Conservation (phyloP, 1,284 basidiomycete species). For the Sporisorium iseilematis-ciliati region DNA sequence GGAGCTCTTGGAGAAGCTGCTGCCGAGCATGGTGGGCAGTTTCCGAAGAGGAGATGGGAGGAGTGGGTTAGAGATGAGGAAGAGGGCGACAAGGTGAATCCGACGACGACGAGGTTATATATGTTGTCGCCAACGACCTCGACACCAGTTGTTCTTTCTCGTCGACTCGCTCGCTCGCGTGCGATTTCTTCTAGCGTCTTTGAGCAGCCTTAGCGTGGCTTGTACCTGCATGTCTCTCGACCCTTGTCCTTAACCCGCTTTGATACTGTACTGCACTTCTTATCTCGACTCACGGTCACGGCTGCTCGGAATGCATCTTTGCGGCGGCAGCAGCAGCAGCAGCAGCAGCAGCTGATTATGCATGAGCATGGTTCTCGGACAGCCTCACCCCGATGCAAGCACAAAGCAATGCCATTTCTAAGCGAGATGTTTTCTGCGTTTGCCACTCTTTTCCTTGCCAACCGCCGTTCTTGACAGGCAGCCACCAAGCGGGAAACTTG, state of each 20-base stretch:
- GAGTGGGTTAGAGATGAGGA: not conserved
- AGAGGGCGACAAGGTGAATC: no score
- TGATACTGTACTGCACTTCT: not conserved
- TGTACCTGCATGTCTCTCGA: constrained; percentile 6
- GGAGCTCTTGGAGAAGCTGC: constrained; percentile 1
- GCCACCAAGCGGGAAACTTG: no score
- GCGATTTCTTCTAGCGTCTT: no score
- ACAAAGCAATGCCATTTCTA: not conserved
- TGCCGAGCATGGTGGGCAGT: constrained; percentile 6
- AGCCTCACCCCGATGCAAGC: constrained; percentile 2
- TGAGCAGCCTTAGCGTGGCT: not conserved
- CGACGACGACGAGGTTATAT: not conserved
- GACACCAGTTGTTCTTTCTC: not conserved
- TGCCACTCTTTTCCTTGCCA: no score
- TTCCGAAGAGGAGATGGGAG: not conserved
- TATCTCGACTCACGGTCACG: not conserved
- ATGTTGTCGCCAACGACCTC: not conserved
- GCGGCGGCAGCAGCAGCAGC: not conserved
- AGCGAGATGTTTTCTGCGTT: constrained; percentile 7
- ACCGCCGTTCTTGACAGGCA: not conserved
- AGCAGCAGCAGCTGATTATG: not conserved
- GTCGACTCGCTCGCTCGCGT: not conserved
- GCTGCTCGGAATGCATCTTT: constrained; percentile 7
- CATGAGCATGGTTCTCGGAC: not conserved
- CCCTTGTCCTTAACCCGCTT: not conserved